Evolutionary conservation across 2,329 filamentous ascomycete species (phyloP).

Genomic region (Thelonectria blattea): DNA sequence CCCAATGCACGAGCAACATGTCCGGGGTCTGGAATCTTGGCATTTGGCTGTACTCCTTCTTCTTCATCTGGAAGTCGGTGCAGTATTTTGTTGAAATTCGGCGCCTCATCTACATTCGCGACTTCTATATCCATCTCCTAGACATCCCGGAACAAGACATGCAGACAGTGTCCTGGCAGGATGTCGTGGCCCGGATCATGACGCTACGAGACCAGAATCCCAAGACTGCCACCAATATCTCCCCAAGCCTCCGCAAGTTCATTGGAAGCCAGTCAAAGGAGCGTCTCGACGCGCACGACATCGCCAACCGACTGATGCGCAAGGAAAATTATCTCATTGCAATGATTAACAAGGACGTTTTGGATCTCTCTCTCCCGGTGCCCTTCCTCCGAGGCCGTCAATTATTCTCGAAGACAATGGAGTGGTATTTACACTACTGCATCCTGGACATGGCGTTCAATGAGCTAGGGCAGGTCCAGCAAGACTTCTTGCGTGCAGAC

Average conservation of each 20-base stretch:
- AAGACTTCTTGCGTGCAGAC: conserved; percentile 83
- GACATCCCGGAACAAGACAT: conserved; percentile 84
- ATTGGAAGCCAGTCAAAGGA: conserved; percentile 90
- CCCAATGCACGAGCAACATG: conserved; percentile 78
- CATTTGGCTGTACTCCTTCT: conserved; percentile 84
- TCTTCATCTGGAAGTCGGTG: conserved; percentile 82
- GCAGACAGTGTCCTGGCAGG: conserved; percentile 93
- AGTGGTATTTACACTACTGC: conserved; percentile 90
- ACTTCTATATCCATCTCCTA: conserved; percentile 84
- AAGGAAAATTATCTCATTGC: conserved; percentile 97
- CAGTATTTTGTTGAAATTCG: conserved; percentile 76
- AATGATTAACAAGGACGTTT: conserved; percentile 93
- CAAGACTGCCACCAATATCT: conserved; percentile 69
- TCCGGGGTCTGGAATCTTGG: conserved; percentile 77
- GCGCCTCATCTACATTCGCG: conserved; percentile 76
- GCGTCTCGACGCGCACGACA: conserved; percentile 93
- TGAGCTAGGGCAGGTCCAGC: conserved; percentile 82
- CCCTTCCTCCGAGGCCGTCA: conserved; percentile 82
- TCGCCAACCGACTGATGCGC: conserved; percentile 95
- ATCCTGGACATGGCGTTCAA: conserved; percentile 96
- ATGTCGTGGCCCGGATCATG: conserved; percentile 86
- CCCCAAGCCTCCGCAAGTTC: conserved; percentile 58
- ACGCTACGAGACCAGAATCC: conserved; percentile 83
- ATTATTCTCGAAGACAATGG: conserved; percentile 85
- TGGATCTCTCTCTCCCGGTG: conserved; percentile 84